phyloP scores from a whole-genome alignment of 176 grass and related monocot species.

The Aechmea fasciata region DNA sequence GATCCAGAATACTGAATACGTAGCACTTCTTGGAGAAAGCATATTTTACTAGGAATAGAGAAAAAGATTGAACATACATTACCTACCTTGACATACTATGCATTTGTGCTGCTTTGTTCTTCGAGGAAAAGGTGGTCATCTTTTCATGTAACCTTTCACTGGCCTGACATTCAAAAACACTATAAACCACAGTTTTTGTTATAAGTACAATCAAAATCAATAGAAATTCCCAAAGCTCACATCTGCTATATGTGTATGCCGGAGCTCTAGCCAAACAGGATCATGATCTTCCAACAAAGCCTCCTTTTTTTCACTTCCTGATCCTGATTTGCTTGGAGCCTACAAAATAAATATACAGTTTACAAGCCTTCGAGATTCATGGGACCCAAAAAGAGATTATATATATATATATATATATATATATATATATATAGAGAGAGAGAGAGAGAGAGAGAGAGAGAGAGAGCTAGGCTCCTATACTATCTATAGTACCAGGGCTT shows the following conservation, averaged over 20 bases:
- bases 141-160: constrained; percentile 91
- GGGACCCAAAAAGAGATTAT: neutral
- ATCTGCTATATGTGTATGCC: constrained; percentile 93
- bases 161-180: constrained; percentile 43
- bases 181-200: constrained; percentile 21
- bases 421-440: too few relatives aligned
- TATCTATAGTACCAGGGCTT: too few relatives aligned
- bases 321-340: constrained; percentile 46
- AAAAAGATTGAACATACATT: constrained; percentile 5
- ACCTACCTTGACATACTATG: constrained; percentile 48
- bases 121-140: constrained; percentile 70
- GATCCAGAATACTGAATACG: too few relatives aligned
- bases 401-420: too few relatives aligned
- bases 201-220: neutral
- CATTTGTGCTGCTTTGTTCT: constrained; percentile 97
- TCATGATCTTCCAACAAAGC: constrained; percentile 85
- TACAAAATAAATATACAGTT: constrained; percentile 23
- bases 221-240: constrained; percentile 41
- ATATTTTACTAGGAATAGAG: neutral
- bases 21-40: neutral
- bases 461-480: too few relatives aligned
- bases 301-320: constrained; percentile 70
- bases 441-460: too few relatives aligned
- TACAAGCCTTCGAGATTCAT: neutral
- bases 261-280: constrained; percentile 88